A percentile compares a stretch with the other conserved stretches of the same genome.
Evolutionary conservation across 345 rosid genomes (phyloP).

Genomic region (Psidium friedrichsthalianum): DNA sequence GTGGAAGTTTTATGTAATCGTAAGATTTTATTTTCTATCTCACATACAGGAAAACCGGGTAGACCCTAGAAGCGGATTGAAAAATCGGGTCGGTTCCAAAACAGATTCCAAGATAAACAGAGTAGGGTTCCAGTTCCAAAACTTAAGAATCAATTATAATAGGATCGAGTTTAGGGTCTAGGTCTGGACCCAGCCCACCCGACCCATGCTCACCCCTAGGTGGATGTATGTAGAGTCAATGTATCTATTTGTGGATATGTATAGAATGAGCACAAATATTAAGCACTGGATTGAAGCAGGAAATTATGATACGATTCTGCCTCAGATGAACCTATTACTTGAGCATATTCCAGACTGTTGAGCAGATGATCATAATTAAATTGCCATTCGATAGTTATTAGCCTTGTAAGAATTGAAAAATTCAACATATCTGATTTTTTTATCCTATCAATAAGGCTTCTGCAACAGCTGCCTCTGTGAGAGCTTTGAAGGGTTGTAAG

Average conservation of each 20-base stretch:
- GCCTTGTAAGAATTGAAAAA: neutral
- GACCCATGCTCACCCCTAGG: too few species aligned
- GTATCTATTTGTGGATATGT: neutral
- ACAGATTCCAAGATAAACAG: too few species aligned
- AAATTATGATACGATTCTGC: neutral
- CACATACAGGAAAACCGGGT: too few species aligned
- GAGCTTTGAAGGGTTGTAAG: constrained; percentile 80
- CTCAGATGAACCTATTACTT: neutral
- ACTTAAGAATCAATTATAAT: too few species aligned
- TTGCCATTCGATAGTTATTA: neutral
- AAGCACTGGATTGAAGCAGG: neutral
- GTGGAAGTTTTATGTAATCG: too few species aligned
- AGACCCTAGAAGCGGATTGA: too few species aligned
- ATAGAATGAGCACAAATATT: neutral
- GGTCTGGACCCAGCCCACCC: too few species aligned
- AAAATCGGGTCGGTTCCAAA: too few species aligned
- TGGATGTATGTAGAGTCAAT: neutral
- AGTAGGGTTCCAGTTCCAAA: too few species aligned
- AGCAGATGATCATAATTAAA: neutral
- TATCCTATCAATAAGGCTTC: constrained; percentile 43
- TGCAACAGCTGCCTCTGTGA: constrained; percentile 54
- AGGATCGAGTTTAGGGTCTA: too few species aligned
- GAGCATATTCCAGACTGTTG: neutral
- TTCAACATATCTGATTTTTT: neutral
- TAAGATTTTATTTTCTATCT: too few species aligned